Evolutionary conservation across 164 flowering plant species (phyloP).

Genomic region (Warburgia ugandensis): DNA sequence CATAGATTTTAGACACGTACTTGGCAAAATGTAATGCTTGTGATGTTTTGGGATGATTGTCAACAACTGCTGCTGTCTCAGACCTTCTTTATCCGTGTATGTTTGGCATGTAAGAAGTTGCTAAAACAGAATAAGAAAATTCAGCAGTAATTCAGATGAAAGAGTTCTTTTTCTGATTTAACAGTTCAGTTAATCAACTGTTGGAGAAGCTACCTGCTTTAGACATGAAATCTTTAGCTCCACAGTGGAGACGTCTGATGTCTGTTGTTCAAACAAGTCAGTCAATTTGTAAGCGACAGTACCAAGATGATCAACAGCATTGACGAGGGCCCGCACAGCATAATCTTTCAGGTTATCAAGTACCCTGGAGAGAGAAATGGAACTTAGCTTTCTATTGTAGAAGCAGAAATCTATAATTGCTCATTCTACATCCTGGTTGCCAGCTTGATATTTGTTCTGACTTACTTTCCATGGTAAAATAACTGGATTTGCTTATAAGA

Average conservation of each 20-base stretch:
- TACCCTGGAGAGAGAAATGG: slow-evolving; percentile 47
- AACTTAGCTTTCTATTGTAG: slow-evolving; percentile 1
- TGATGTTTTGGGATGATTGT: slow-evolving; percentile 81
- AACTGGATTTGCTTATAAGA: too few species aligned
- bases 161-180: background rate
- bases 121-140: slow-evolving; percentile 28
- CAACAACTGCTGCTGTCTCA: slow-evolving; percentile 76
- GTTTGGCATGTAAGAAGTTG: slow-evolving; percentile 74
- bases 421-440: too few species aligned
- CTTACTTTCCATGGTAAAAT: too few species aligned
- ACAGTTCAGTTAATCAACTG: slow-evolving; percentile 3
- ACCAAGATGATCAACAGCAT: slow-evolving; percentile 98
- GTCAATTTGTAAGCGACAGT: slow-evolving; percentile 90
- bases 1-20: slow-evolving; percentile 30
- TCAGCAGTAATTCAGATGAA: slow-evolving; percentile 11
- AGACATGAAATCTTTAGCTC: slow-evolving; percentile 61
- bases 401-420: too few species aligned
- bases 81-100: slow-evolving; percentile 72
- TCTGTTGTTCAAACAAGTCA: slow-evolving; percentile 86
- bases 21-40: slow-evolving; percentile 86
- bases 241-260: slow-evolving; percentile 52
- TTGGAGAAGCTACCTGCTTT: slow-evolving; percentile 53
- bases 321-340: slow-evolving; percentile 87
- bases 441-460: too few species aligned
- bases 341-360: slow-evolving; percentile 92